Base-by-base conservation (phyloP, 495 filamentous ascomycete species). In the Talaromyces stipitatus region DNA sequence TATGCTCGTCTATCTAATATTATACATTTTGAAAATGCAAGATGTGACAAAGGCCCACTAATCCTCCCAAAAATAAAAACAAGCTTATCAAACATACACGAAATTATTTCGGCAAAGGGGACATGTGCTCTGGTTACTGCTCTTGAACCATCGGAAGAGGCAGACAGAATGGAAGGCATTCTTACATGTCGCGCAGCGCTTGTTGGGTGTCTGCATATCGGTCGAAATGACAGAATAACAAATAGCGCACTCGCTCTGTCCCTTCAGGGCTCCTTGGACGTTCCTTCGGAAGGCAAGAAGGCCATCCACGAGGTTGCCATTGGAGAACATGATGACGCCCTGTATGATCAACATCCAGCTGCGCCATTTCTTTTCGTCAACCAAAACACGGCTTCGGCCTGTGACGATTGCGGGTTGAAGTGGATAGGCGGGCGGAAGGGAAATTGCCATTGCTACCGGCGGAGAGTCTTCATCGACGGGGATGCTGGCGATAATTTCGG, bases 121-220 rank as follows among this genome's bases (percentile, higher is more conserved):
- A 68, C 92, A 98, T 53, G 83, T 91, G 63, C 85, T 91, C 63
- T 86, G 83, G 69, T 90, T 92, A 65, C 90, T 95, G 65, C 82
- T 92, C 80, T 88, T 86, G 76, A 98, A 97, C 92, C 92, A 98
- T 69, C 90, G 90, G 75, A 86, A 92, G 69, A 98, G 72, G 74
- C 92, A 98, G 5, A 82, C 78, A 4, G 85, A 81, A 72, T 99
- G 95, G 75, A 97, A 99, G 54, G 86, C 73, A 72, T 99, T 90
- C 75, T 91, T 92, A 78, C 95, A 99, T 3, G 94, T 97, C 50
- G 80, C 78, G 73, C 95, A 99, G 47, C 83, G 78, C 72, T 96
- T 97, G 65, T 88, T 91, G 1, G 95, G 94, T 61, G 95, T 81
- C 70, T 86, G 85, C 76, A 88, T 89, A 66, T 95, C 91, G 14